Evolutionary conservation across 2,329 filamentous ascomycete genomes (phyloP).

Genomic region (Colletotrichum sp.): DNA sequence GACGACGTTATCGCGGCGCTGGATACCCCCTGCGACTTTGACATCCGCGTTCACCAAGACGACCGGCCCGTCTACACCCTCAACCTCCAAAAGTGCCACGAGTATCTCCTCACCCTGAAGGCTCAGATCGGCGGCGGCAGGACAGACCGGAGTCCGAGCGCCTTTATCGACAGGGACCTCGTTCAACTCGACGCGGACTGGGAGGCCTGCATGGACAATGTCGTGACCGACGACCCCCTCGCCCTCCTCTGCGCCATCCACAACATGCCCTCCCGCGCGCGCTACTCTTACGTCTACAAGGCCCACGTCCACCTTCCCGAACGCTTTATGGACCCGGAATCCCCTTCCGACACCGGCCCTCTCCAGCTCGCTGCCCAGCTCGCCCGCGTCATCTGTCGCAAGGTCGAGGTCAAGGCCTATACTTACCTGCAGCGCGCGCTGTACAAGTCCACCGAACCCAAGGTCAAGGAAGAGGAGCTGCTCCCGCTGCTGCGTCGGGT

Average conservation of each 20-base stretch:
- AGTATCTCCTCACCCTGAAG: constrained; percentile 40
- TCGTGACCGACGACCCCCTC: constrained; percentile 40
- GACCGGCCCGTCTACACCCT: constrained; percentile 45
- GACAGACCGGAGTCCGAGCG: constrained; percentile 39
- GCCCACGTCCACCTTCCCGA: constrained; percentile 18
- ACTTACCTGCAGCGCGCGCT: constrained; percentile 40
- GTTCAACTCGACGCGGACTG: constrained; percentile 30
- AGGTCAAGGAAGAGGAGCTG: constrained; percentile 31
- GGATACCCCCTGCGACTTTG: constrained; percentile 42
- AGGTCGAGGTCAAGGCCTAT: constrained; percentile 50
- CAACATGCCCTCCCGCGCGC: constrained; percentile 49
- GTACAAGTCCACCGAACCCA: neutral
- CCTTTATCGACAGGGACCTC: constrained; percentile 48
- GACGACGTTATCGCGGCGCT: constrained; percentile 39
- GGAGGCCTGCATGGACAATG: constrained; percentile 45
- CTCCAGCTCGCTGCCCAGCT: constrained; percentile 47
- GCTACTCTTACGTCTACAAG: constrained; percentile 41
- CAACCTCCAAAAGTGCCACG: constrained; percentile 42
- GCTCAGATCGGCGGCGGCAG: constrained; percentile 41
- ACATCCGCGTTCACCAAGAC: constrained; percentile 45
- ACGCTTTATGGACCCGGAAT: constrained; percentile 41
- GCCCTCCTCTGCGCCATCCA: constrained; percentile 45
- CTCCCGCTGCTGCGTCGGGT: constrained; percentile 4
- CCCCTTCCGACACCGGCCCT: constrained; percentile 36
- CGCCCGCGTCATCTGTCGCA: constrained; percentile 48